Evolutionary conservation across 306 rosid species (phyloP).

Genomic region (Prunus kanzakura): DNA sequence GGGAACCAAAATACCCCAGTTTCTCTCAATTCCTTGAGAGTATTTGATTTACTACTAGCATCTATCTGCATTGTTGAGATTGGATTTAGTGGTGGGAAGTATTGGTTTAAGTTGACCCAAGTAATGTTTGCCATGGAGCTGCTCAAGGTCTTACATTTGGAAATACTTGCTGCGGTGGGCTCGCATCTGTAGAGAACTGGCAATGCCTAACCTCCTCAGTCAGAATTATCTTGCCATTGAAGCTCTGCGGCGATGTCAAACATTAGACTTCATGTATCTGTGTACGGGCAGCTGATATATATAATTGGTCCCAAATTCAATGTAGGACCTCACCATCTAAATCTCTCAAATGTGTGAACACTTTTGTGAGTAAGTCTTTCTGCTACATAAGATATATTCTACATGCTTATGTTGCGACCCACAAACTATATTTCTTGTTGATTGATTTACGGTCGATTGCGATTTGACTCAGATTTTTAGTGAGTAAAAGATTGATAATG

Average conservation of each 20-base stretch:
- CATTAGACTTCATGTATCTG: background rate
- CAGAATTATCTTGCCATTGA: background rate
- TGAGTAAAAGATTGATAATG: too few relatives aligned
- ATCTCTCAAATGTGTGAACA: background rate
- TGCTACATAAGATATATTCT: background rate
- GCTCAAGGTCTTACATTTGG: background rate
- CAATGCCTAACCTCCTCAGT: background rate
- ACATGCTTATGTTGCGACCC: background rate
- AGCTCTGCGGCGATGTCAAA: background rate
- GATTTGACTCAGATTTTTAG: background rate
- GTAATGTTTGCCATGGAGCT: constrained; percentile 7
- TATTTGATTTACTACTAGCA: constrained; percentile 25
- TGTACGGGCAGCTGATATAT: constrained; percentile 6
- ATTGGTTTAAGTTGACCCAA: background rate
- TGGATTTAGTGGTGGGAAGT: background rate
- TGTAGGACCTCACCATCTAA: background rate
- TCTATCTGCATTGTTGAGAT: background rate
- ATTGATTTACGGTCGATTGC: background rate
- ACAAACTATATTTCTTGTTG: background rate
- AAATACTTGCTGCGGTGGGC: background rate
- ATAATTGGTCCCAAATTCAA: background rate
- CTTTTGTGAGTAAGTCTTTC: background rate
- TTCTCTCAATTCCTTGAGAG: constrained; percentile 68
- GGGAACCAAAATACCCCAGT: constrained; percentile 91
- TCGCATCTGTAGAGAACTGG: constrained; percentile 5